phyloP scores from a whole-genome alignment of 176 grass and related monocot species.

The Triticum urartu region DNA sequence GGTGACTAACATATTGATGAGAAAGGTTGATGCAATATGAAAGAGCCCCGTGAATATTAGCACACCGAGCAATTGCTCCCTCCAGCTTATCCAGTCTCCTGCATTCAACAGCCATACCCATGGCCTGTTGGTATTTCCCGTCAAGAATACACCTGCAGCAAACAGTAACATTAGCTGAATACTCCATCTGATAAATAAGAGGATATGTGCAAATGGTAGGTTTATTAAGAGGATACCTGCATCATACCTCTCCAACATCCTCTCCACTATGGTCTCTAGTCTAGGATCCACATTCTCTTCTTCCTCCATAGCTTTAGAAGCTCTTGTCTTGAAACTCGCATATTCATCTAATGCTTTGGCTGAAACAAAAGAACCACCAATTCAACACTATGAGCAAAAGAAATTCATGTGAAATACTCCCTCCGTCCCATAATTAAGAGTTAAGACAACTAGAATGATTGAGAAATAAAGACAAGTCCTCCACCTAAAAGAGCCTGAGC shows the following conservation, averaged over 20 bases:
- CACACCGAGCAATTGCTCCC: constrained; percentile 73
- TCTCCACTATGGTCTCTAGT: constrained; percentile 93
- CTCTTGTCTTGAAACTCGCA: constrained; percentile 68
- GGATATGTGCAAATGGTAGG: constrained; percentile 7
- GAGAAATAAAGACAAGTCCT: constrained; percentile 23
- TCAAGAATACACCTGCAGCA: constrained; percentile 85
- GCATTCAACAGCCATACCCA: constrained; percentile 98
- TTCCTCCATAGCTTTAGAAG: constrained; percentile 61
- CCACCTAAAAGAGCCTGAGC: constrained; percentile 82
- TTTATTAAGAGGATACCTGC: too few relatives aligned
- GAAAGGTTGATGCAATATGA: constrained; percentile 93
- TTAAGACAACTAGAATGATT: not conserved
- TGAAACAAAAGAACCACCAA: constrained; percentile 39
- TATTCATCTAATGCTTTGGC: constrained; percentile 97
- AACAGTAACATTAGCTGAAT: constrained; percentile 25
- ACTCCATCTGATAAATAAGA: constrained; percentile 2
- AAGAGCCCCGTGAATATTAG: constrained; percentile 85
- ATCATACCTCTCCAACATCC: constrained; percentile 91
- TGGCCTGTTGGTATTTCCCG: constrained; percentile 94
- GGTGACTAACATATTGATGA: constrained; percentile 88
- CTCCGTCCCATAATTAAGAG: too few relatives aligned
- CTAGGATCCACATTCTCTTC: constrained; percentile 74
- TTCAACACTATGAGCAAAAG: constrained; percentile 20
- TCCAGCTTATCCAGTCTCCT: constrained; percentile 93
- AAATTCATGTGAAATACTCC: not conserved